Percentiles rank a stretch among this genome's conserved stretches.
These are phyloP conservation scores for Coemansia sp. DNA, from an alignment of 192 early-diverging fungal genomes.

Conservation along the genomic window DNA sequence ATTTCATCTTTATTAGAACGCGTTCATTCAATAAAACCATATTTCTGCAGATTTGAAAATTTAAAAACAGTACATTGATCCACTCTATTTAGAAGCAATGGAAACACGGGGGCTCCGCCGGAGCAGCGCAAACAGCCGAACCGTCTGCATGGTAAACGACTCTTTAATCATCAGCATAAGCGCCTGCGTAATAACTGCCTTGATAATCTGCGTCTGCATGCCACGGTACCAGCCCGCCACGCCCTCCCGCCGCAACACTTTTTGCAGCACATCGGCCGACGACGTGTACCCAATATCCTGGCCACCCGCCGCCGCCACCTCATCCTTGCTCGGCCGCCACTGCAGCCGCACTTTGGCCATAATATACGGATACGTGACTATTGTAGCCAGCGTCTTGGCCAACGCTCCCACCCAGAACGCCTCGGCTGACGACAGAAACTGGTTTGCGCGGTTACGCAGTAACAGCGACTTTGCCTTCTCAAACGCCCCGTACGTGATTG, in stretches of 20 bases:
- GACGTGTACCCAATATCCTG: conserved; percentile 69
- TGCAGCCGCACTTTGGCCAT: conserved; percentile 99
- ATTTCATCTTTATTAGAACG: neutral
- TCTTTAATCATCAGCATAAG: conserved; percentile 96
- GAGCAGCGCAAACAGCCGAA: conserved; percentile 35
- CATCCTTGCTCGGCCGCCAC: conserved; percentile 76
- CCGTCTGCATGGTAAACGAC: conserved; percentile 64
- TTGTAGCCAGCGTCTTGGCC: conserved; percentile 87
- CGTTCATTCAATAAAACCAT: neutral
- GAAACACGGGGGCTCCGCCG: neutral
- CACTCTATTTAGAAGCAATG: too few relatives aligned
- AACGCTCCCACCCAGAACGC: conserved; percentile 94
- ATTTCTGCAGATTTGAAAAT: neutral
- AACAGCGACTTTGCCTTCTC: conserved; percentile 72
- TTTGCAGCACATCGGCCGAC: conserved; percentile 80
- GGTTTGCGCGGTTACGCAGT: conserved; percentile 53
- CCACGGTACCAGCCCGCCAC: conserved; percentile 90
- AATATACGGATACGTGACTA: conserved; percentile 92
- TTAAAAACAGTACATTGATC: too few relatives aligned
- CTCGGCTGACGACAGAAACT: conserved; percentile 68
- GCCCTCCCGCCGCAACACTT: conserved; percentile 78
- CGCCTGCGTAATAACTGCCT: conserved; percentile 99
- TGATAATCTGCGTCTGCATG: conserved; percentile 95
- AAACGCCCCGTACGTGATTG: conserved; percentile 96
- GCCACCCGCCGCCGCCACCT: conserved; percentile 51